A percentile compares a stretch with the other conserved stretches of the same genome.
Evolutionary conservation across 1,284 basidiomycete species (phyloP).

Genomic region (Pseudozyma sp.): DNA sequence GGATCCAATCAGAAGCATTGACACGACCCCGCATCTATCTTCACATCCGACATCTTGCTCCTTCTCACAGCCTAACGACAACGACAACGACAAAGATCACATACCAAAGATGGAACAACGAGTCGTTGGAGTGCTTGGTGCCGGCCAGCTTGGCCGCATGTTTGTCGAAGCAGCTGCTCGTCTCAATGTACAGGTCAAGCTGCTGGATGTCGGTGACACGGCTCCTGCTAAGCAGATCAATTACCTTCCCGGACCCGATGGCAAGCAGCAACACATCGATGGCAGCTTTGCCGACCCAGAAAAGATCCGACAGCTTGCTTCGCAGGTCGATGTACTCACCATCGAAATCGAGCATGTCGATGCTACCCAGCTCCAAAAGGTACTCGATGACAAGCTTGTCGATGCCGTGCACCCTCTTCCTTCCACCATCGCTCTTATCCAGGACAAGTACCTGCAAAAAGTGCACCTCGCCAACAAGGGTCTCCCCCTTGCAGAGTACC

Average conservation of each 20-base stretch:
- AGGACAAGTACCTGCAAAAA: constrained; percentile 96
- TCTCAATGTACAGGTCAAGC: constrained; percentile 85
- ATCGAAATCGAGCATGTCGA: constrained; percentile 99
- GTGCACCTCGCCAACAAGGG: constrained; percentile 72
- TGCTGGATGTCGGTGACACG: constrained; percentile 84
- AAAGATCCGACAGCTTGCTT: constrained; percentile 84
- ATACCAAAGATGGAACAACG: constrained; percentile 46
- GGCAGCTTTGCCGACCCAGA: constrained; percentile 86
- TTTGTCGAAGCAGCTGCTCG: constrained; percentile 89
- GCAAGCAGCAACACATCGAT: constrained; percentile 77
- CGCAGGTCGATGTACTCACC: constrained; percentile 87
- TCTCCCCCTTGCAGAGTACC: constrained; percentile 81
- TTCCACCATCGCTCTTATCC: constrained; percentile 85
- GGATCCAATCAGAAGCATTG: neutral
- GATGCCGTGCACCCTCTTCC: constrained; percentile 84
- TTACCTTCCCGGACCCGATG: constrained; percentile 48
- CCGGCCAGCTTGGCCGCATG: constrained; percentile 98
- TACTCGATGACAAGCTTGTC: constrained; percentile 64
- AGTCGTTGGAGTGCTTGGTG: constrained; percentile 74
- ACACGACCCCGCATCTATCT: neutral
- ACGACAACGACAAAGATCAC: neutral
- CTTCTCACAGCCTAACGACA: neutral
- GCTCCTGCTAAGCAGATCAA: constrained; percentile 91
- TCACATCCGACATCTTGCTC: neutral
- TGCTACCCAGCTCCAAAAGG: constrained; percentile 76